Percentiles rank a stretch among this genome's conserved stretches.
phyloP scores from a whole-genome alignment of 768 basidiomycete genomes.

The Amanita brunnescens region DNA sequence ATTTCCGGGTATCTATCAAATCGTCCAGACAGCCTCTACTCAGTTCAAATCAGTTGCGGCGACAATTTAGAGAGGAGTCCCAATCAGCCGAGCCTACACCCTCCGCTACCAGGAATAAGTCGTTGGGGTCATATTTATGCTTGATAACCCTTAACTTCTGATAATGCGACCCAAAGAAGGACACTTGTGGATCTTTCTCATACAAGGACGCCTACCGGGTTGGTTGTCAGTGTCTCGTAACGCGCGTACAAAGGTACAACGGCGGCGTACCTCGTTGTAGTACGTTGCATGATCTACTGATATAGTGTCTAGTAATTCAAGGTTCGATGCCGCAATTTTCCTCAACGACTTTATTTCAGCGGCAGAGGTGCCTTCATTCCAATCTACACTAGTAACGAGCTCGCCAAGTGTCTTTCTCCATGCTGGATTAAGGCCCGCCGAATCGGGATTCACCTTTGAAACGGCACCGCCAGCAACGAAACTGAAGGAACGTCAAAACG shows the following conservation, averaged over 20 bases:
- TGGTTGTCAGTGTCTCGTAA: not conserved
- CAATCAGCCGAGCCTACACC: conserved; percentile 47
- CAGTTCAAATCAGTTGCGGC: not conserved
- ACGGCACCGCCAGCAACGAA: conserved; percentile 38
- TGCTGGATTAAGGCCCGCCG: conserved; percentile 36
- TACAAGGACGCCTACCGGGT: conserved; percentile 30
- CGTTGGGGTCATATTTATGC: conserved; percentile 32
- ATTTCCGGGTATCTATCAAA: too few species aligned
- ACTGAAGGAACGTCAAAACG: conserved; percentile 16
- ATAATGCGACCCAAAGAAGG: conserved; percentile 42
- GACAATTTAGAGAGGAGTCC: conserved; percentile 23
- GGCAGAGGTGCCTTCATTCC: conserved; percentile 9
- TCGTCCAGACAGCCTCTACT: too few species aligned
- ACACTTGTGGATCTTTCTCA: conserved; percentile 29
- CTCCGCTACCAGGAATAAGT: conserved; percentile 33
- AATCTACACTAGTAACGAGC: conserved; percentile 14
- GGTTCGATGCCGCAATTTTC: conserved; percentile 12
- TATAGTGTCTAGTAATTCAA: conserved; percentile 18
- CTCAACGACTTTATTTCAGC: not conserved
- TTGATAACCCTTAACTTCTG: conserved; percentile 32
- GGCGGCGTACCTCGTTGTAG: conserved; percentile 36
- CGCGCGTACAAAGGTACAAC: not conserved
- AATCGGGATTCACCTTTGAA: conserved; percentile 23
- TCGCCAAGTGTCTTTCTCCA: conserved; percentile 36
- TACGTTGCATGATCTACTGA: conserved; percentile 34